Conservation (phyloP, 73 alveolate genomes). For the Tetrahymena elliotti region DNA sequence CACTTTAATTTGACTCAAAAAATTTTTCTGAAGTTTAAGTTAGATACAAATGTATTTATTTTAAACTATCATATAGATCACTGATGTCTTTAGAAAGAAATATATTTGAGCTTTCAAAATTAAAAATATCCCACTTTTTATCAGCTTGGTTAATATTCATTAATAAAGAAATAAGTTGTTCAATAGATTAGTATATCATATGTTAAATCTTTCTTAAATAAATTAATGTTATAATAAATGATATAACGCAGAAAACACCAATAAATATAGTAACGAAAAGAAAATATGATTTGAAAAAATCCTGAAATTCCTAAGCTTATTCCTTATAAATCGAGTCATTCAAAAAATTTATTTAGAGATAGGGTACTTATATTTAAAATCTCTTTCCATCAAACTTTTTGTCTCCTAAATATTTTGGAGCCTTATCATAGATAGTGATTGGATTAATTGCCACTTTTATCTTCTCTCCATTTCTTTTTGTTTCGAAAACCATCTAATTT, state of each 20-base stretch:
- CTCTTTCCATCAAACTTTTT: background rate
- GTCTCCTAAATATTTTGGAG: background rate
- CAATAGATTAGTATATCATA: background rate
- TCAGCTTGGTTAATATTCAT: background rate
- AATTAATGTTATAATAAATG: background rate
- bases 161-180: background rate
- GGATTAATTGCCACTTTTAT: background rate
- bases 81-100: background rate
- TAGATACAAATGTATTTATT: background rate
- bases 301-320: background rate
- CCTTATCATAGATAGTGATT: background rate
- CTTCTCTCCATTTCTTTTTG: background rate
- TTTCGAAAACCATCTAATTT: background rate
- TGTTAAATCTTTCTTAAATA: background rate
- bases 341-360: background rate
- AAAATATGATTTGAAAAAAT: too few relatives aligned
- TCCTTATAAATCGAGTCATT: background rate
- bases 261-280: background rate
- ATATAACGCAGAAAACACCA: background rate
- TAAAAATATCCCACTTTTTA: background rate
- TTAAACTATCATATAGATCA: background rate
- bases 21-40: background rate
- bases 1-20: background rate
- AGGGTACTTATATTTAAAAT: background rate
- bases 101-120: background rate